Conservation (phyloP, 2,329 filamentous ascomycete species). For the Xylaria sp. region DNA sequence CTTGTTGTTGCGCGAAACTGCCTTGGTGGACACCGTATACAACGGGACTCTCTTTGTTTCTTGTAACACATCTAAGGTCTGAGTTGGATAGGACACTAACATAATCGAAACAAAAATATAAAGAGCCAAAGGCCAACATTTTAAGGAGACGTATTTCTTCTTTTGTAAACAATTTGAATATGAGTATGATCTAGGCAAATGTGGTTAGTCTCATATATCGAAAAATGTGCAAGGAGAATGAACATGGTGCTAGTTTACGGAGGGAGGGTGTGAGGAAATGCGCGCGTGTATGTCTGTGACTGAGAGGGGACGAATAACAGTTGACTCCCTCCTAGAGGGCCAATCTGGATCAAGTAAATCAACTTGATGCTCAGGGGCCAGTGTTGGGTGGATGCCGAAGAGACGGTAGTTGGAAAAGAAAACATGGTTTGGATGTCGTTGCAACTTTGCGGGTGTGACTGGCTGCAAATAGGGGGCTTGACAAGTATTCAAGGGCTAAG, state of each 20-base stretch:
- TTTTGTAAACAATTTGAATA: not conserved
- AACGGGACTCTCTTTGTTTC: no score
- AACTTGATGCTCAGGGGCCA: not conserved
- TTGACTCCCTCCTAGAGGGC: not conserved
- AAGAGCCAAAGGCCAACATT: no score
- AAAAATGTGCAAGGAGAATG: not conserved
- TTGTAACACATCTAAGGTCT: no score
- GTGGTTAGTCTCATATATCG: not conserved
- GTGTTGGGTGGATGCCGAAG: not conserved
- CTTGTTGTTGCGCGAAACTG: no score
- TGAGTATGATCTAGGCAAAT: not conserved
- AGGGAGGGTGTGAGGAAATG: not conserved
- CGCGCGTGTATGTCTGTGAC: not conserved
- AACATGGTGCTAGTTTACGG: not conserved
- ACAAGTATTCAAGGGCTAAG: not conserved
- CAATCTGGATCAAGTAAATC: not conserved
- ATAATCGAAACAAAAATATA: no score
- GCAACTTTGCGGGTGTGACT: conserved; percentile 5
- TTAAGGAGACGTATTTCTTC: no score
- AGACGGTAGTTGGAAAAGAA: not conserved
- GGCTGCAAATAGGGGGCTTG: not conserved
- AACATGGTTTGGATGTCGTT: not conserved
- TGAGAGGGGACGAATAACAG: not conserved
- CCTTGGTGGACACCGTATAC: no score
- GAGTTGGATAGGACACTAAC: no score